Evolutionary conservation across 192 early-diverging fungal species (phyloP).

Genomic region (Mortierella antarctica): DNA sequence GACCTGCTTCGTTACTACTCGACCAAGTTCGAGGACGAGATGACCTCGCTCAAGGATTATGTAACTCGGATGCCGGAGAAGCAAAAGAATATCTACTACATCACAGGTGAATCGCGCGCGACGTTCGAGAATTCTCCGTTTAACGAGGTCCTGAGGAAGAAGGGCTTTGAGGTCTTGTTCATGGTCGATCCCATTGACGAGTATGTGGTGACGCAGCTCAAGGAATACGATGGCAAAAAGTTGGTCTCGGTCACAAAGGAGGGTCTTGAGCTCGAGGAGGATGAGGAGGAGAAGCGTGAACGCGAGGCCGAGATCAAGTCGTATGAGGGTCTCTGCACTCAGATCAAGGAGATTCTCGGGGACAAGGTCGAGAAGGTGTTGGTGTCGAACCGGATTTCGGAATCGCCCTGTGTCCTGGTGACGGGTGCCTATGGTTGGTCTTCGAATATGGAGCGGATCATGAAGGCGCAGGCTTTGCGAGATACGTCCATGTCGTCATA

Average conservation of each 20-base stretch:
- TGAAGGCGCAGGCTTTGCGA: conserved; percentile 99
- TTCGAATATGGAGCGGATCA: conserved; percentile 99
- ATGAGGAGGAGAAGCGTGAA: conserved; percentile 97
- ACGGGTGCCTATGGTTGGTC: conserved; percentile 99
- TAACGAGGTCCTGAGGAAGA: conserved; percentile 98
- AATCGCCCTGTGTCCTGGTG: conserved; percentile 98
- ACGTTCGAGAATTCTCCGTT: conserved; percentile 97
- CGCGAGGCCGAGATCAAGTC: conserved; percentile 93
- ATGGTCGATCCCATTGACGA: conserved; percentile 99
- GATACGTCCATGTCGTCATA: conserved; percentile 98
- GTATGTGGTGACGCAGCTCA: conserved; percentile 97
- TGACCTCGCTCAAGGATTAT: conserved; percentile 99
- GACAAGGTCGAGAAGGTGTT: conserved; percentile 97
- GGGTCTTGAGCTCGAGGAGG: conserved; percentile 98
- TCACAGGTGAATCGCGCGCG: conserved; percentile 93
- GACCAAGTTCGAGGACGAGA: conserved; percentile 96
- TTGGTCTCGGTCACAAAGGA: conserved; percentile 98
- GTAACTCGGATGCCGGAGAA: conserved; percentile 99
- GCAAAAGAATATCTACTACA: conserved; percentile 99
- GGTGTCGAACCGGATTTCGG: conserved; percentile 94
- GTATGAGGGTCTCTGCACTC: conserved; percentile 89
- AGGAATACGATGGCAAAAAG: conserved; percentile 99
- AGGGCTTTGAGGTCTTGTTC: conserved; percentile 98
- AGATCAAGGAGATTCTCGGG: conserved; percentile 98
- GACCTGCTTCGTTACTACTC: conserved; percentile 98